Evolutionary conservation across 2,329 filamentous ascomycete species (phyloP), one percentile per base, ranked within the genome.

Genomic region (Cercospora beticola): DNA sequence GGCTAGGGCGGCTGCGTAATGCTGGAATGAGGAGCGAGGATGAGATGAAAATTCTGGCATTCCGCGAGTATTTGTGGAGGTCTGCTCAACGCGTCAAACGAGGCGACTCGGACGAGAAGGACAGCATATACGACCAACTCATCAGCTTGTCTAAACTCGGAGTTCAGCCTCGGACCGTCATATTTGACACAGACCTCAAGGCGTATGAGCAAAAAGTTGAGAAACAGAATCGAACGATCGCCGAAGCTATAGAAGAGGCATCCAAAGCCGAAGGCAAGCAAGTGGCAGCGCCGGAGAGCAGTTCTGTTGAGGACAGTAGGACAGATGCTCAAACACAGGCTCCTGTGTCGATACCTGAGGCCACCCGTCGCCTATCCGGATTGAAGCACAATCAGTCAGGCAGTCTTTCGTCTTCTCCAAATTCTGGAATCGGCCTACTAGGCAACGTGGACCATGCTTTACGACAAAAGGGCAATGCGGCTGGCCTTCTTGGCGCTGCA

Each of bases 1-100:
- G 95, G 94, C 83, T 99, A n/a, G 85, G 87, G 14, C 91, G 93
- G 71, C 82, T 99, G 59, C 88, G 92, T 62, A 97, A 92, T 71
- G 88, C 97, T 52, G 95, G 95, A 0, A 88, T 99, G 83, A 83
- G 85, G 1, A 77, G 85, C 0, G 94, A 97, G 56, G 94, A 99
- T 73, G 95, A 99, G 73, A 88, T 91, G 76, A 98, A 99, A 79
- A 82, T 99, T 2, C 83, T 98, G 40, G 91, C 90, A 5, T 83
- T 99, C 10, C 86, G 92, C 67, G 94, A 97, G 76, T 98, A 97
- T 75, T 92, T 99, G 49, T 97, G 92, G 92, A 89, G 92, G 46
- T 86, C 95, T 7, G 91, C 91, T 61, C 88, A 89, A 74, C 89
- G 92, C 70, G 92, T 89, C 75, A 82, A 86, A 9, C 87, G 89